A percentile compares a stretch with the other conserved stretches of the same genome.
These are phyloP conservation scores for Candida tammaniensis DNA, from an alignment of 805 yeast species.

Conservation along the genomic window DNA sequence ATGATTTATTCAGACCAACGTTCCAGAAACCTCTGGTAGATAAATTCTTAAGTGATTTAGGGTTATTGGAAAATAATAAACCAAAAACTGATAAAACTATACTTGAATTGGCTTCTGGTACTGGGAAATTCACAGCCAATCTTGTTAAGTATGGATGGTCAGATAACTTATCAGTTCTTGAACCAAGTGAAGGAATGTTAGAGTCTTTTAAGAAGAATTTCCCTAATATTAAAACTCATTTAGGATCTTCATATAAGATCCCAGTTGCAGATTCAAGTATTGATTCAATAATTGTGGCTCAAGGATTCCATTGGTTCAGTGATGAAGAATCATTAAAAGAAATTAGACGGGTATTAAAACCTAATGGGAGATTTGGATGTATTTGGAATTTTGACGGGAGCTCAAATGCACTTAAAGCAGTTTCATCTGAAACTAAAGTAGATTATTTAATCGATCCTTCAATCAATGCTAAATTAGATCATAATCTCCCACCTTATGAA, in stretches of 20 bases:
- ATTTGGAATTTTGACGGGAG: conserved; percentile 57
- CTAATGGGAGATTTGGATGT: conserved; percentile 47
- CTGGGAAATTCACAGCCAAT: conserved; percentile 58
- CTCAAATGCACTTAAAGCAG: conserved; percentile 11
- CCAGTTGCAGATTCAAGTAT: conserved; percentile 43
- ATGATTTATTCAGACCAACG: conserved; percentile 53
- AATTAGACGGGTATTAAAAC: conserved; percentile 47
- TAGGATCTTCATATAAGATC: conserved; percentile 46
- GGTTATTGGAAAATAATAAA: conserved; percentile 19
- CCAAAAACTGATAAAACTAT: conserved; percentile 24
- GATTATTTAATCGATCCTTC: conserved; percentile 10
- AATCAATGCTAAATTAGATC: conserved; percentile 7
- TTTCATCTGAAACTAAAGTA: conserved; percentile 1
- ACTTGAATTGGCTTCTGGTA: conserved; percentile 59
- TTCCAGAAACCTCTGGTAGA: conserved; percentile 43
- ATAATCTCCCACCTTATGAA: conserved; percentile 10
- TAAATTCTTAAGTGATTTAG: conserved; percentile 38
- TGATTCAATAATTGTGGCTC: conserved; percentile 55
- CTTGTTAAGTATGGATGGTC: conserved; percentile 39
- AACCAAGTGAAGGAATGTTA: conserved; percentile 59
- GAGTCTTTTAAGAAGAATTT: conserved; percentile 43
- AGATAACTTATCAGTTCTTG: conserved; percentile 43
- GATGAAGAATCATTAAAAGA: conserved; percentile 47
- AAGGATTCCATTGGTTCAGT: conserved; percentile 70
- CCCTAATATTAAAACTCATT: conserved; percentile 31